Conservation (phyloP, 805 yeast species). For the Dipodascopsis uninucleata region DNA sequence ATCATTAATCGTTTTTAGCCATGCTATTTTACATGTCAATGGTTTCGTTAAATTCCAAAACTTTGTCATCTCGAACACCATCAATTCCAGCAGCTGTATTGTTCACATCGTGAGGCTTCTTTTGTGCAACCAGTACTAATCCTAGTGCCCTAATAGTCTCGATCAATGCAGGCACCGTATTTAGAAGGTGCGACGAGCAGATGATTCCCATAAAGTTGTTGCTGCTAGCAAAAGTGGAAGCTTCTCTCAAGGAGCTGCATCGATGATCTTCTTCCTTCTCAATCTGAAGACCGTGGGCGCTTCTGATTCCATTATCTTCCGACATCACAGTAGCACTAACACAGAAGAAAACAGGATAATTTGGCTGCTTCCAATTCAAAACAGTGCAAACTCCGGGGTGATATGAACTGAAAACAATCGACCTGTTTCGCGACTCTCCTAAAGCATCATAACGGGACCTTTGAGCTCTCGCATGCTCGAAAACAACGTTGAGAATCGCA, state of each 20-base stretch:
- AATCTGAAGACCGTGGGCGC: conserved; percentile 34
- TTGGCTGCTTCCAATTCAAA: conserved; percentile 97
- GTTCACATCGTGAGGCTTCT: conserved; percentile 16
- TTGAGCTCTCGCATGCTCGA: conserved; percentile 62
- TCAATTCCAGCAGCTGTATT: conserved; percentile 44
- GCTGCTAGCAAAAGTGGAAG: conserved; percentile 69
- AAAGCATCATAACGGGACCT: conserved; percentile 30
- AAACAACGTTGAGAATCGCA: conserved; percentile 62
- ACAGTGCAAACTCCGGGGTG: conserved; percentile 90
- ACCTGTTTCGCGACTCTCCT: conserved; percentile 11
- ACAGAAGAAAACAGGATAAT: conserved; percentile 86
- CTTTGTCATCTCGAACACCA: conserved; percentile 62
- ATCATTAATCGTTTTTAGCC: no score
- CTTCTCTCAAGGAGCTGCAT: conserved; percentile 69
- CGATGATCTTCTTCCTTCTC: conserved; percentile 33
- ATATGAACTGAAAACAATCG: conserved; percentile 78
- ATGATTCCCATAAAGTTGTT: conserved; percentile 85
- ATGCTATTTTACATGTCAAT: conserved; percentile 46
- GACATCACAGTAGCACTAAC: conserved; percentile 43
- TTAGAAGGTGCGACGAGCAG: conserved; percentile 64
- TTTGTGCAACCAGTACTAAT: conserved; percentile 52
- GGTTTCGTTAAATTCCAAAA: conserved; percentile 63
- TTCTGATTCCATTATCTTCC: conserved; percentile 39
- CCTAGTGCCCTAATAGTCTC: conserved; percentile 77
- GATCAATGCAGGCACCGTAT: conserved; percentile 67